Evolutionary conservation across 345 rosid genomes (phyloP).

Genomic region (Trapa bicornis): DNA sequence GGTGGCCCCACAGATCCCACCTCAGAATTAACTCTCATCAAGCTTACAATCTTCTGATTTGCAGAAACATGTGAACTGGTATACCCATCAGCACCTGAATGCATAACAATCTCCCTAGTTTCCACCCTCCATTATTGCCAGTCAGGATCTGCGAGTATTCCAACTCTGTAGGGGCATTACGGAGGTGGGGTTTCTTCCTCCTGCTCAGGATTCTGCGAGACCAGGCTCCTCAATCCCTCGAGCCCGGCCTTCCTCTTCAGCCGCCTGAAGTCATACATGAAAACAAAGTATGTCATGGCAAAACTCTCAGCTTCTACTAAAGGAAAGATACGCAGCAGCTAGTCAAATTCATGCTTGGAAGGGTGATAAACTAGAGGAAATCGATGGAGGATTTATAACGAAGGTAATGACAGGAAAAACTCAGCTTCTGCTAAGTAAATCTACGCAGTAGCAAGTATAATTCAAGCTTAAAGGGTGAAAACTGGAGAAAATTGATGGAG

Average conservation of each 20-base stretch:
- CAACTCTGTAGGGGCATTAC: conserved; percentile 9
- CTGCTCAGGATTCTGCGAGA: conserved; percentile 15
- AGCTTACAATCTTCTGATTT: conserved; percentile 16
- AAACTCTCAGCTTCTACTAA: neutral
- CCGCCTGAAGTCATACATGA: conserved; percentile 15
- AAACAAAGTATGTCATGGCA: neutral
- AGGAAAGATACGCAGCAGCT: neutral
- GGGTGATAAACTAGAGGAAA: neutral
- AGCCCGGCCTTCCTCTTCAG: conserved; percentile 29
- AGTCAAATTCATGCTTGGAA: neutral
- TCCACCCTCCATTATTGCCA: conserved; percentile 25
- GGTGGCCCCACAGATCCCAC: conserved; percentile 23
- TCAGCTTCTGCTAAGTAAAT: neutral
- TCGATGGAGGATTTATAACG: neutral
- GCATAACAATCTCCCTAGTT: conserved; percentile 14
- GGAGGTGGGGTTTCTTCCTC: conserved; percentile 9
- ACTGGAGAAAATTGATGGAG: neutral
- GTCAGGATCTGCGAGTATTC: conserved; percentile 14
- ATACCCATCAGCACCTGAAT: conserved; percentile 6
- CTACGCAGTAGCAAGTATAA: neutral
- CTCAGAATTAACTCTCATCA: conserved; percentile 35
- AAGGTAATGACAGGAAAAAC: neutral
- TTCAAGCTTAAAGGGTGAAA: neutral
- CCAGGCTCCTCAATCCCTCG: conserved; percentile 32
- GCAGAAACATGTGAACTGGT: conserved; percentile 9